phyloP scores from a whole-genome alignment of 2,329 filamentous ascomycete species.

The Arthroderma uncinatum region DNA sequence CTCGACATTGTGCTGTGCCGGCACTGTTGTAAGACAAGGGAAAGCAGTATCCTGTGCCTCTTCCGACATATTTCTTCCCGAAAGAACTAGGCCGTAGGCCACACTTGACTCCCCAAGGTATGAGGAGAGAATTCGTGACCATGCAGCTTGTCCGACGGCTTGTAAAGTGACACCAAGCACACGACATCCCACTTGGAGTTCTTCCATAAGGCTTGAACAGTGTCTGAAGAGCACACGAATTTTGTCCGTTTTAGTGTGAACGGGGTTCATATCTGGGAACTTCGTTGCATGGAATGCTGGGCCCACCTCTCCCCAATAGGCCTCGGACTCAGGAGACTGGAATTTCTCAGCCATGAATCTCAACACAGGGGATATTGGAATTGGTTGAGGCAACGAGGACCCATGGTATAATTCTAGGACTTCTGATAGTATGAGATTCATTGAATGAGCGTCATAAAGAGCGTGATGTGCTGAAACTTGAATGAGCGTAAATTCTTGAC shows the following conservation, averaged over 20 bases:
- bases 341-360: slow-evolving; percentile 35
- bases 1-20: slow-evolving; percentile 50
- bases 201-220: slow-evolving; percentile 32
- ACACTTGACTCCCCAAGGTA: slow-evolving; percentile 66
- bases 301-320: slow-evolving; percentile 54
- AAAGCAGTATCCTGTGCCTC: slow-evolving; percentile 52
- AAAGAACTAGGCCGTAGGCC: slow-evolving; percentile 70
- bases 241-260: slow-evolving; percentile 31
- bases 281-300: slow-evolving; percentile 48
- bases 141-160: slow-evolving; percentile 63
- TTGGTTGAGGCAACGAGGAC: slow-evolving; percentile 15
- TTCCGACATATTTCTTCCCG: slow-evolving; percentile 54
- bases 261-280: slow-evolving; percentile 67
- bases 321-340: slow-evolving; percentile 22
- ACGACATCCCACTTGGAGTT: slow-evolving; percentile 48
- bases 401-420: slow-evolving; percentile 38
- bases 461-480: slow-evolving; percentile 61
- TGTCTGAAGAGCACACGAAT: slow-evolving; percentile 27
- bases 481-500: slow-evolving; percentile 22
- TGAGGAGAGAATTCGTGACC: slow-evolving; percentile 61
- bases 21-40: slow-evolving; percentile 73
- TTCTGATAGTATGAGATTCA: slow-evolving; percentile 53
- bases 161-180: slow-evolving; percentile 59
- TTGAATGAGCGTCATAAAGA: slow-evolving; percentile 70
- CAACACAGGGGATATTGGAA: slow-evolving; percentile 35